A percentile compares a stretch with the other conserved stretches of the same genome.
phyloP scores from a whole-genome alignment of 345 rosid genomes.

The Zanthoxylum bungeanum region DNA sequence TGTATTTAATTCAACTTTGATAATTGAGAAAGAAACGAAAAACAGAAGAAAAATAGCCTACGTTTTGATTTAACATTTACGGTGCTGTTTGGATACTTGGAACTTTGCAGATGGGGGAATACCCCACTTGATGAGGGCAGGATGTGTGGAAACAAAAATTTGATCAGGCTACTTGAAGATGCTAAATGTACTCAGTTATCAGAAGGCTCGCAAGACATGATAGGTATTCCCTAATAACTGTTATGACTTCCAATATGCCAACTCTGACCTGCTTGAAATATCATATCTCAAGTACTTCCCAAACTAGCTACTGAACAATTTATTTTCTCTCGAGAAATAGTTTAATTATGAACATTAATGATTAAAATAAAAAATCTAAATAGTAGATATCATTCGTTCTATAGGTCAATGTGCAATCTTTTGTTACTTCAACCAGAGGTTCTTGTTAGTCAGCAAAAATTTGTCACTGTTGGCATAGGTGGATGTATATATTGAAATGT shows the following conservation, averaged over 20 bases:
- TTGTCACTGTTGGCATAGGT: background rate
- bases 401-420: background rate
- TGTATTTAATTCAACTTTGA: background rate
- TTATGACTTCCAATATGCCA: background rate
- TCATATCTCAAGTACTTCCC: background rate
- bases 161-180: conserved; percentile 75
- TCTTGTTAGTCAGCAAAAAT: background rate
- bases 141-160: conserved; percentile 73
- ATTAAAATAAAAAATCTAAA: too few species aligned
- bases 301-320: background rate
- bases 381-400: background rate
- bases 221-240: conserved; percentile 38
- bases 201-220: conserved; percentile 34
- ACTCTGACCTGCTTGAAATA: background rate
- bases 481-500: background rate
- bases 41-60: background rate
- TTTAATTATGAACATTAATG: too few species aligned
- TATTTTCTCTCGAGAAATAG: background rate
- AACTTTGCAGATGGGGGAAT: conserved; percentile 73
- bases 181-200: conserved; percentile 44
- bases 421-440: background rate
- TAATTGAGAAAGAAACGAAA: background rate
- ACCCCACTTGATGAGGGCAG: conserved; percentile 74
- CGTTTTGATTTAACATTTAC: too few species aligned
- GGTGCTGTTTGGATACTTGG: background rate